Evolutionary conservation across 306 rosid species (phyloP).

Genomic region (Casuarina equisetifolia): DNA sequence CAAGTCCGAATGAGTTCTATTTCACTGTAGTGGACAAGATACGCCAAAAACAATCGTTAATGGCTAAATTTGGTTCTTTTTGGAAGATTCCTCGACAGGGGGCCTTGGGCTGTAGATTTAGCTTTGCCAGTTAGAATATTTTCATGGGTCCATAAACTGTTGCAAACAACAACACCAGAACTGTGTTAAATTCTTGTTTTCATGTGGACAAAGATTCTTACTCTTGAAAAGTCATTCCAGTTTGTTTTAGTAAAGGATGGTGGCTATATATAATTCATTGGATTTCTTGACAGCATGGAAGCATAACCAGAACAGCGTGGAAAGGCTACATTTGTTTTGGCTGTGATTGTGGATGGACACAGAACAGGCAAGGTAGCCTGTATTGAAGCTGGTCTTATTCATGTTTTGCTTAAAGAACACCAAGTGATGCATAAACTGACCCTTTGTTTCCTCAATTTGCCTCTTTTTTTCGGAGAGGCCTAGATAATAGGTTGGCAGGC

Average conservation of each 20-base stretch:
- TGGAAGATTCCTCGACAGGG: conserved; percentile 98
- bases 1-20: conserved; percentile 89
- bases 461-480: conserved; percentile 81
- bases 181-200: conserved; percentile 94
- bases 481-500: conserved; percentile 78
- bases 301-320: conserved; percentile 94
- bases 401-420: conserved; percentile 81
- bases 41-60: conserved; percentile 94
- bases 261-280: conserved; percentile 87
- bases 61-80: conserved; percentile 98
- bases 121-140: conserved; percentile 97
- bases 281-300: conserved; percentile 93
- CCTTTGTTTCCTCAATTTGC: conserved; percentile 95
- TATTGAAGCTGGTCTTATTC: conserved; percentile 71
- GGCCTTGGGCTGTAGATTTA: conserved; percentile 99
- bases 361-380: conserved; percentile 96
- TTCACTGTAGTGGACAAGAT: conserved; percentile 98
- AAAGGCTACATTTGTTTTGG: conserved; percentile 98
- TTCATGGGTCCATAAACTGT: conserved; percentile 89
- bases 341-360: conserved; percentile 94
- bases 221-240: conserved; percentile 99
- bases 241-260: conserved; percentile 96
- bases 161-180: conserved; percentile 95
- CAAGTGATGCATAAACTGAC: conserved; percentile 78
- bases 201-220: conserved; percentile 97